Conservation (phyloP, 169 alveolate species). For the Plasmodium vinckei region DNA sequence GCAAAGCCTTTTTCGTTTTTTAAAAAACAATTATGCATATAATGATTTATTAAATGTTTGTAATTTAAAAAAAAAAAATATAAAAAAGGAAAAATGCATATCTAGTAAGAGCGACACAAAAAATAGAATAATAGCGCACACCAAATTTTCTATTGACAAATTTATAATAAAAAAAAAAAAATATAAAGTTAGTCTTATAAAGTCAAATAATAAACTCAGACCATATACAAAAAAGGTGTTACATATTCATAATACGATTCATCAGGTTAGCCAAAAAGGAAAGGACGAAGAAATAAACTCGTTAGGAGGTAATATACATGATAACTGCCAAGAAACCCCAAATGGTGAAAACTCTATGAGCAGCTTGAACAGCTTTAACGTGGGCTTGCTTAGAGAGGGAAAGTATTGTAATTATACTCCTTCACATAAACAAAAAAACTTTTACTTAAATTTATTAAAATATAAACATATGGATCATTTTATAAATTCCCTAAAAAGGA, state of each 20-base stretch:
- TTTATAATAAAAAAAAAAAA: neutral
- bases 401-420: no score
- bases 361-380: no score
- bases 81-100: neutral
- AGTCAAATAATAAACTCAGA: neutral
- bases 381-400: no score
- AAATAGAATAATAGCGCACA: neutral
- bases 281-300: neutral
- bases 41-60: conserved; percentile 18
- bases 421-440: neutral
- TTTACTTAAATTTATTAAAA: neutral
- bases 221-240: neutral
- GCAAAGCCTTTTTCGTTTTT: neutral
- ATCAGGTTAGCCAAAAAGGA: neutral
- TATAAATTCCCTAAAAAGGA: conserved; percentile 10
- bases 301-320: no score
- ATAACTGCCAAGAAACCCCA: no score
- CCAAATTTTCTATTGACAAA: no score
- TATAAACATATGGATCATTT: conserved; percentile 5
- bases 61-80: neutral
- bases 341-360: no score
- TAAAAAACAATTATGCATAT: conserved; percentile 20
- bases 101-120: neutral
- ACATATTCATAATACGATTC: neutral
- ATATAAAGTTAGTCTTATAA: neutral